A percentile compares a stretch with the other conserved stretches of the same genome.
Evolutionary conservation across 768 basidiomycete species (phyloP).

Genomic region (Multifurca ochricompacta): DNA sequence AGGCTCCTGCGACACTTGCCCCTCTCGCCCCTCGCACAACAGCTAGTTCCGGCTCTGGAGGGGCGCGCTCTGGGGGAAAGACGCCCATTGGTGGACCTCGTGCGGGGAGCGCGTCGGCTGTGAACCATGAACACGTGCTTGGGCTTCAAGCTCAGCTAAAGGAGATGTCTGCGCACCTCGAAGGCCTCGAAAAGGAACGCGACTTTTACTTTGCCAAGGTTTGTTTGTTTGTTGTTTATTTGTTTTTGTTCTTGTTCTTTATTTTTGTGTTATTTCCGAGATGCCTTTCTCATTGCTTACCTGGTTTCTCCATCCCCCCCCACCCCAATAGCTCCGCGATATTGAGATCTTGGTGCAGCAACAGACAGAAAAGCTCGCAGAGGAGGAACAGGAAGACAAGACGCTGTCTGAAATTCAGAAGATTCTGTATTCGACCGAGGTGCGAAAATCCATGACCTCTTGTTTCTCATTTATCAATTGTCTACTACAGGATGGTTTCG

Average conservation of each 20-base stretch:
- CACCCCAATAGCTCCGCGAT: slow-evolving; percentile 90
- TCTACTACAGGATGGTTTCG: slow-evolving; percentile 74
- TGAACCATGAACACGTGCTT: slow-evolving; percentile 59
- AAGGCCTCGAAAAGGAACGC: slow-evolving; percentile 92
- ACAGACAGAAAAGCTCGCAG: slow-evolving; percentile 57
- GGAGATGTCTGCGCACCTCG: slow-evolving; percentile 75
- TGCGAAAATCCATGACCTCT: slow-evolving; percentile 30
- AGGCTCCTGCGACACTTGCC: slow-evolving; percentile 71
- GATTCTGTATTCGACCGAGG: slow-evolving; percentile 94
- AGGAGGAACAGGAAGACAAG: slow-evolving; percentile 46
- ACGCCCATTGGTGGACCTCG: slow-evolving; percentile 69
- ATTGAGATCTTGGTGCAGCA: slow-evolving; percentile 92
- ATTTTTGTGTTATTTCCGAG: too few species aligned
- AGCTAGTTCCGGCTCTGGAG: slow-evolving; percentile 30
- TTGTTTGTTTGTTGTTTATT: slow-evolving; percentile 18
- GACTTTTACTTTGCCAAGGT: slow-evolving; percentile 99
- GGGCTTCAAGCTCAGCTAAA: slow-evolving; percentile 68
- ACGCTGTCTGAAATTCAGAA: slow-evolving; percentile 76
- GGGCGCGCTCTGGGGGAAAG: slow-evolving; percentile 50
- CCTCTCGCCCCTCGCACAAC: slow-evolving; percentile 39
- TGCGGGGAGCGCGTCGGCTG: slow-evolving; percentile 45
- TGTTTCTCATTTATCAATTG: slow-evolving; percentile 1
- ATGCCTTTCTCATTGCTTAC: too few species aligned
- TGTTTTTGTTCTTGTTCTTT: not conserved
- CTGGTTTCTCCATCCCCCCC: too few species aligned